These are phyloP conservation scores for Botrytis paeoniae DNA, from an alignment of 2,329 filamentous ascomycete genomes.

Conservation along the genomic window DNA sequence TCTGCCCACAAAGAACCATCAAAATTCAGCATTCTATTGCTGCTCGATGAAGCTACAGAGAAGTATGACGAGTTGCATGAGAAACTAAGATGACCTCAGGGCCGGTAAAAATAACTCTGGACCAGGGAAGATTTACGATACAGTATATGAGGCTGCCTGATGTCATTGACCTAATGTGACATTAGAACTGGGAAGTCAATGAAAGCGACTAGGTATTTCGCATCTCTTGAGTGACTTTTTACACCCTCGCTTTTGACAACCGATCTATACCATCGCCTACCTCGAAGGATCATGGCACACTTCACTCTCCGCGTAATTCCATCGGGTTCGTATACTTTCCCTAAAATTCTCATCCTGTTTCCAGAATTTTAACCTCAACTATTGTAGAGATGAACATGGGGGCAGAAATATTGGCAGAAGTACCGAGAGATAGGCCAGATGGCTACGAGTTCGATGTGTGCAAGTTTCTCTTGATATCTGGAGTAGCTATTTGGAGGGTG, in stretches of 20 bases:
- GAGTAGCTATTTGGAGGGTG: not conserved
- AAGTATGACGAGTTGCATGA: not conserved
- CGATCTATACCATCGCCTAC: not conserved
- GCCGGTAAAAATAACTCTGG: no score
- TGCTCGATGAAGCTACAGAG: not conserved
- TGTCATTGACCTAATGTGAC: not conserved
- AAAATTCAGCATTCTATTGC: not conserved
- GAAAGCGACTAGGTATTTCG: not conserved
- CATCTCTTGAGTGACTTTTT: not conserved
- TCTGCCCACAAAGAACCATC: not conserved
- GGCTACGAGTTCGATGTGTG: no score
- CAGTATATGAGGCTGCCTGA: not conserved
- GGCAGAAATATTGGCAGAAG: not conserved
- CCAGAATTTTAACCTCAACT: no score
- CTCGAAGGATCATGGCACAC: no score
- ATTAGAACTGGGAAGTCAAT: not conserved
- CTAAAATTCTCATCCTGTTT: no score
- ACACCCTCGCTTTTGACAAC: not conserved
- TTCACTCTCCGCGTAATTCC: not conserved
- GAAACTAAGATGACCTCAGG: not conserved
- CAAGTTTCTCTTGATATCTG: not conserved
- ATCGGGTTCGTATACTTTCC: not conserved
- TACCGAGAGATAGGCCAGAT: no score
- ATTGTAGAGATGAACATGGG: no score
- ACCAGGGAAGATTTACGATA: not conserved